A percentile compares a stretch with the other conserved stretches of the same genome.
Conservation (phyloP, 2,329 filamentous ascomycete genomes). For the Fusarium sacchari region DNA sequence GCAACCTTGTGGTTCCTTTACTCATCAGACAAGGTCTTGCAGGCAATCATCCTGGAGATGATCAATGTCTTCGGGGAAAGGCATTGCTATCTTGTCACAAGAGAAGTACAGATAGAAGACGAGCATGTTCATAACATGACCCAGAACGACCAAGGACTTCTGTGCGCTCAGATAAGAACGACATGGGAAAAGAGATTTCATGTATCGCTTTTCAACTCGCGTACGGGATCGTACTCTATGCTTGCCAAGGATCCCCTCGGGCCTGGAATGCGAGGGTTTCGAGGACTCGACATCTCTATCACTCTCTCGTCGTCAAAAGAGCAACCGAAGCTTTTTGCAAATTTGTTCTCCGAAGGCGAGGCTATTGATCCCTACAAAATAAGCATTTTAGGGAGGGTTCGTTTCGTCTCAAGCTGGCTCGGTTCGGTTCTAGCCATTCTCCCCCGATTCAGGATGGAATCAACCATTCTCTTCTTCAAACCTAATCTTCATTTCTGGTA, state of each 20-base stretch:
- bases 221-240: constrained; percentile 65
- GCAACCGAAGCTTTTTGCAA: constrained; percentile 69
- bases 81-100: constrained; percentile 52
- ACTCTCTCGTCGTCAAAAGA: constrained; percentile 68
- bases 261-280: constrained; percentile 50
- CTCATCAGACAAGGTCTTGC: constrained; percentile 63
- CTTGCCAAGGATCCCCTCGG: constrained; percentile 58
- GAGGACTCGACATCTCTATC: constrained; percentile 67
- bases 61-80: constrained; percentile 82
- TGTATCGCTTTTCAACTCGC: constrained; percentile 78
- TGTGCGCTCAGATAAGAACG: constrained; percentile 53
- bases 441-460: constrained; percentile 72
- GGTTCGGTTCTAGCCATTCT: constrained; percentile 75
- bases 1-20: constrained; percentile 86
- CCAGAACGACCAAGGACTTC: background rate
- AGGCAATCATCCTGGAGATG: constrained; percentile 76
- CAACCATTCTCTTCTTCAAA: constrained; percentile 64
- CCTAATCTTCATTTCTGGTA: constrained; percentile 71
- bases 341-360: constrained; percentile 63
- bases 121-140: constrained; percentile 9
- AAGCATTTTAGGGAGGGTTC: constrained; percentile 52
- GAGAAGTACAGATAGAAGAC: constrained; percentile 41
- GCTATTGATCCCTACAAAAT: constrained; percentile 62
- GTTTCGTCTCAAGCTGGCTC: constrained; percentile 68
- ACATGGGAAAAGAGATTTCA: constrained; percentile 78